Conservation (phyloP, 2,329 filamentous ascomycete genomes). For the Chaetomium sp. region DNA sequence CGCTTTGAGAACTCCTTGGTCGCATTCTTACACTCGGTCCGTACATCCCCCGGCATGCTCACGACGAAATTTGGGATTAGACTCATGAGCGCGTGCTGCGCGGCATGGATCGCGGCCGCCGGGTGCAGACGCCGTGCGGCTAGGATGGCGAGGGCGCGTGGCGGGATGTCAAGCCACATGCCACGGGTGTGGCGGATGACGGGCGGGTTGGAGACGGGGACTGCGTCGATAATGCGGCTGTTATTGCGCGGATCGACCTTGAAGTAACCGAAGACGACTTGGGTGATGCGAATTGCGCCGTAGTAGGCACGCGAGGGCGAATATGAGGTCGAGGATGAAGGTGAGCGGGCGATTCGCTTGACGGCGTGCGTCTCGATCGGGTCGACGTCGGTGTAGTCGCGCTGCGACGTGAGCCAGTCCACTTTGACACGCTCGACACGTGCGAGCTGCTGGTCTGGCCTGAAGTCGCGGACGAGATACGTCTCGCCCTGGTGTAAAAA, state of each 20-base stretch:
- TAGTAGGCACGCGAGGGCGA: constrained; percentile 70
- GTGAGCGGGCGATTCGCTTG: constrained; percentile 51
- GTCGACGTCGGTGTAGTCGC: constrained; percentile 91
- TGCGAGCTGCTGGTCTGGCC: constrained; percentile 71
- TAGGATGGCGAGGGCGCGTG: constrained; percentile 70
- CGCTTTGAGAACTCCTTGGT: constrained; percentile 77
- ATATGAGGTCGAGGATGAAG: no score
- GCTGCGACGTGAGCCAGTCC: constrained; percentile 89
- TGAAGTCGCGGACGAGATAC: constrained; percentile 86
- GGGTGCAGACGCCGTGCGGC: constrained; percentile 66
- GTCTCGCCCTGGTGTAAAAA: constrained; percentile 94
- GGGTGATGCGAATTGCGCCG: constrained; percentile 76
- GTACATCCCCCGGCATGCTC: constrained; percentile 81
- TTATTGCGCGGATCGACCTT: constrained; percentile 71
- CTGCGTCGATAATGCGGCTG: constrained; percentile 79
- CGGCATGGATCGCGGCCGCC: constrained; percentile 86
- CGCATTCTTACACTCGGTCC: constrained; percentile 87
- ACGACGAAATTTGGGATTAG: constrained; percentile 89
- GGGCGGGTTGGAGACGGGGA: constrained; percentile 88
- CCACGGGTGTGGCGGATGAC: constrained; percentile 80
- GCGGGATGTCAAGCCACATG: constrained; percentile 92
- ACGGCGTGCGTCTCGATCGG: constrained; percentile 88
- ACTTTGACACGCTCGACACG: constrained; percentile 85
- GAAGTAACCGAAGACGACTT: constrained; percentile 93
- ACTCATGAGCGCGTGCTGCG: constrained; percentile 82